Evolutionary conservation across 345 rosid species (phyloP).

Genomic region (Cochlearia excelsa): DNA sequence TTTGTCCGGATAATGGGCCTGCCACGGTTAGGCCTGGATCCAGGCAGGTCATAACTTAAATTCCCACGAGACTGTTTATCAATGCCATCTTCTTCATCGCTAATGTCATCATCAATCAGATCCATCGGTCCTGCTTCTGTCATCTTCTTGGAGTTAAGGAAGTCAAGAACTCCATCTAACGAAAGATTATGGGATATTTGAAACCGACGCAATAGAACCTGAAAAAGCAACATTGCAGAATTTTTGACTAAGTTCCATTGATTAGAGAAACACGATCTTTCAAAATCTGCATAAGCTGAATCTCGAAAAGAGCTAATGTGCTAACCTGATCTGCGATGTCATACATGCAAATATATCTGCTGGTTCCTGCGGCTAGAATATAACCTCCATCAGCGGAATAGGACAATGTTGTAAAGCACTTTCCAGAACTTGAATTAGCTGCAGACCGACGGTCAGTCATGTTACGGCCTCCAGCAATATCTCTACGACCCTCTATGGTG

Average conservation of each 20-base stretch:
- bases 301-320: slow-evolving; percentile 4
- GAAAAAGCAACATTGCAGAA: slow-evolving; percentile 18
- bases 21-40: slow-evolving; percentile 77
- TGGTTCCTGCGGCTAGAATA: slow-evolving; percentile 88
- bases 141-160: slow-evolving; percentile 89
- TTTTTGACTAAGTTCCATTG: slow-evolving; percentile 10
- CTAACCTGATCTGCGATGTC: slow-evolving; percentile 94
- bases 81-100: slow-evolving; percentile 80
- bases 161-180: slow-evolving; percentile 92
- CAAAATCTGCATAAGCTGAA: slow-evolving; percentile 17
- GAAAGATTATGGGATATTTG: slow-evolving; percentile 84
- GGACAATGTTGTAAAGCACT: slow-evolving; percentile 85
- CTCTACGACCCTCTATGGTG: slow-evolving; percentile 95
- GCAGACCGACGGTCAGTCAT: slow-evolving; percentile 90
- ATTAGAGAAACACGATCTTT: slow-evolving; percentile 14
- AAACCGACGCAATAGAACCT: slow-evolving; percentile 84
- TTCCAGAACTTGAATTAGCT: slow-evolving; percentile 92
- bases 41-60: slow-evolving; percentile 82
- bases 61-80: slow-evolving; percentile 72
- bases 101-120: slow-evolving; percentile 78
- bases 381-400: slow-evolving; percentile 96
- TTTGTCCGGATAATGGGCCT: slow-evolving; percentile 79
- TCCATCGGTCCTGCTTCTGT: slow-evolving; percentile 94
- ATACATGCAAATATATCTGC: slow-evolving; percentile 96
- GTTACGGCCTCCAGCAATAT: slow-evolving; percentile 91